Conservation (phyloP, 75 land plant species). For the Cunninghamia lanceolata region DNA sequence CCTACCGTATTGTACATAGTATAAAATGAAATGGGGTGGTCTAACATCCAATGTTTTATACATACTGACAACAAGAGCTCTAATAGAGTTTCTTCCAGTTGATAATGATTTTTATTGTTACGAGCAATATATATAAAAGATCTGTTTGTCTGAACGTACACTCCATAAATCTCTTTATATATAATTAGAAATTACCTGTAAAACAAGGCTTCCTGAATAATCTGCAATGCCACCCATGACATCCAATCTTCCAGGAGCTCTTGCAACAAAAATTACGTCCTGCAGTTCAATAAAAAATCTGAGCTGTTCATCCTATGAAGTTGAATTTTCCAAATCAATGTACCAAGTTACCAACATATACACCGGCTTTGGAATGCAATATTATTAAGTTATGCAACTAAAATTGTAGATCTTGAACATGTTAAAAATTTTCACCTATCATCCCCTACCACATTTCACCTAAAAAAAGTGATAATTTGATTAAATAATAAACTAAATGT, state of each 20-base stretch:
- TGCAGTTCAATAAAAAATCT: conserved; percentile 18
- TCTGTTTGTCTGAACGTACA: not conserved
- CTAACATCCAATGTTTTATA: not conserved
- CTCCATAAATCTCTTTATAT: not conserved
- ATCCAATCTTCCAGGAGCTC: conserved; percentile 99
- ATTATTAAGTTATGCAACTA: too few species aligned
- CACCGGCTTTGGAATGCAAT: too few species aligned
- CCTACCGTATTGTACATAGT: not conserved
- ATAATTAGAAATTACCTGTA: conserved; percentile 62
- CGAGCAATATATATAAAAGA: not conserved
- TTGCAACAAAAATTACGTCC: conserved; percentile 88
- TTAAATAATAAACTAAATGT: too few species aligned
- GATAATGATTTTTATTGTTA: not conserved
- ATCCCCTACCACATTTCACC: too few species aligned
- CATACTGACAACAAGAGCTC: not conserved
- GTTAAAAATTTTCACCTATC: too few species aligned
- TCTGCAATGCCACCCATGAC: conserved; percentile 99
- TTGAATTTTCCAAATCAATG: too few species aligned
- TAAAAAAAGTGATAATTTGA: too few species aligned
- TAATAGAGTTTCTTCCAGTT: not conserved
- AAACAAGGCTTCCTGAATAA: conserved; percentile 96
- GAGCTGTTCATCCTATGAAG: too few species aligned
- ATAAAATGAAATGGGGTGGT: not conserved
- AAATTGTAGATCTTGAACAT: too few species aligned
- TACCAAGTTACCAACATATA: too few species aligned